Evolutionary conservation across 2,329 filamentous ascomycete genomes (phyloP).

Genomic region (Claviceps maximensis): DNA sequence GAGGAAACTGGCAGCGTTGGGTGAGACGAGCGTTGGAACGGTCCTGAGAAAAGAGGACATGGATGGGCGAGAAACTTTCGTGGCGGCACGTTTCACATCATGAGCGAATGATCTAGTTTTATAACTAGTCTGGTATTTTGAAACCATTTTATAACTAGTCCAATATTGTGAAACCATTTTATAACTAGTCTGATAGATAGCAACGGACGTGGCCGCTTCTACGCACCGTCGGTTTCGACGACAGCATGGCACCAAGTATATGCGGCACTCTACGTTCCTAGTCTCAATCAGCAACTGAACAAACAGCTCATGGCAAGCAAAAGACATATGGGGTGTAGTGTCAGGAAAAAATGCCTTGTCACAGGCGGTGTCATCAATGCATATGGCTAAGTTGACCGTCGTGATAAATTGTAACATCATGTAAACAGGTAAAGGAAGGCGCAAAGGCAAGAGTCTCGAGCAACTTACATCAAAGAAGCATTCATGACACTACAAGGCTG

Average conservation of each 20-base stretch:
- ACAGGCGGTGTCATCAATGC: slow-evolving; percentile 33
- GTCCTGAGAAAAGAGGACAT: too few relatives aligned
- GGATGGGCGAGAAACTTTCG: too few relatives aligned
- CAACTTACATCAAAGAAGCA: slow-evolving; percentile 15
- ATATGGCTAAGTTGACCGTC: slow-evolving; percentile 36
- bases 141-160: too few relatives aligned
- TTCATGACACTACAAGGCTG: background rate
- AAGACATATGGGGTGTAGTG: background rate
- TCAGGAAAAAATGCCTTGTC: slow-evolving; percentile 28
- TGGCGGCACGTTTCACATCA: too few relatives aligned
- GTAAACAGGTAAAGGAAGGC: slow-evolving; percentile 8
- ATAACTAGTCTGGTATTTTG: too few relatives aligned
- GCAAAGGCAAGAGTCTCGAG: background rate
- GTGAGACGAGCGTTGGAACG: too few relatives aligned
- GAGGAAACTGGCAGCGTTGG: too few relatives aligned
- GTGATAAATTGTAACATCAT: slow-evolving; percentile 34
- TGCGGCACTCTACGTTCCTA: background rate
- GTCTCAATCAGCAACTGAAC: slow-evolving; percentile 3
- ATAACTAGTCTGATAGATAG: too few relatives aligned
- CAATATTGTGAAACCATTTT: too few relatives aligned
- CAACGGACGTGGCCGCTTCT: too few relatives aligned
- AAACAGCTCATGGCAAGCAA: background rate
- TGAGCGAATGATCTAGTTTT: too few relatives aligned
- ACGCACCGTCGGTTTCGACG: too few relatives aligned
- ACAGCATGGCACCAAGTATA: background rate